A percentile compares a stretch with the other conserved stretches of the same genome.
These are phyloP conservation scores for Diaporthe eres DNA, from an alignment of 2,329 filamentous ascomycete genomes.

Conservation along the genomic window DNA sequence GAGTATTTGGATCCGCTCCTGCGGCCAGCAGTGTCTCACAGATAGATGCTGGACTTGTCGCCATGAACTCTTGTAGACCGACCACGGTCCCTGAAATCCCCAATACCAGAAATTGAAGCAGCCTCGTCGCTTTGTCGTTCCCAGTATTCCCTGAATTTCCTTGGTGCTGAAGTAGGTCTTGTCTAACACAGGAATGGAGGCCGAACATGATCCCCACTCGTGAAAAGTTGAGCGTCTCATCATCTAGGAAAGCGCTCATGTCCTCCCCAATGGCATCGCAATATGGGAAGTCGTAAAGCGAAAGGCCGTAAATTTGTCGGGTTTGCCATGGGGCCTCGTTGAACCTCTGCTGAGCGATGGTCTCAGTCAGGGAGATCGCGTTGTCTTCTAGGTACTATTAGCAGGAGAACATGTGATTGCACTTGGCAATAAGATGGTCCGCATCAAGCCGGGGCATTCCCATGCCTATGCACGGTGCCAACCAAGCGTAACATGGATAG, in stretches of 20 bases:
- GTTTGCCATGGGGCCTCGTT: neutral
- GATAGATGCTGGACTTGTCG: neutral
- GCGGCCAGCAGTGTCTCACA: neutral
- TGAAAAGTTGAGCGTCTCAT: neutral
- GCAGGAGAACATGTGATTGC: neutral
- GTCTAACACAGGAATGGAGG: neutral
- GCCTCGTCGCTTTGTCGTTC: neutral
- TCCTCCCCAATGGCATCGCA: neutral
- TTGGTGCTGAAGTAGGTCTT: neutral
- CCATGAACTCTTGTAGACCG: neutral
- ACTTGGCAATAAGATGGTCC: neutral
- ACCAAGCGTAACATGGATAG: neutral
- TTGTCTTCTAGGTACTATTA: neutral
- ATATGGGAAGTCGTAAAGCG: neutral
- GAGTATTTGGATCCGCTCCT: neutral
- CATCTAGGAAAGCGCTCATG: neutral
- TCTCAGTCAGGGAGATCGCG: neutral
- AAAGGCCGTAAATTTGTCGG: neutral
- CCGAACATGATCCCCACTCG: constrained; percentile 6
- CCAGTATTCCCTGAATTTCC: neutral
- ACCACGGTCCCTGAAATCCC: neutral
- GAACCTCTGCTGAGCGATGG: neutral
- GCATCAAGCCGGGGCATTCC: neutral
- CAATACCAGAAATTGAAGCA: neutral
- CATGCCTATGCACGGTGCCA: neutral